Percentiles rank a stretch among this genome's conserved stretches.
Evolutionary conservation across 768 basidiomycete genomes (phyloP).

Genomic region (Phaeolepiota aurea): DNA sequence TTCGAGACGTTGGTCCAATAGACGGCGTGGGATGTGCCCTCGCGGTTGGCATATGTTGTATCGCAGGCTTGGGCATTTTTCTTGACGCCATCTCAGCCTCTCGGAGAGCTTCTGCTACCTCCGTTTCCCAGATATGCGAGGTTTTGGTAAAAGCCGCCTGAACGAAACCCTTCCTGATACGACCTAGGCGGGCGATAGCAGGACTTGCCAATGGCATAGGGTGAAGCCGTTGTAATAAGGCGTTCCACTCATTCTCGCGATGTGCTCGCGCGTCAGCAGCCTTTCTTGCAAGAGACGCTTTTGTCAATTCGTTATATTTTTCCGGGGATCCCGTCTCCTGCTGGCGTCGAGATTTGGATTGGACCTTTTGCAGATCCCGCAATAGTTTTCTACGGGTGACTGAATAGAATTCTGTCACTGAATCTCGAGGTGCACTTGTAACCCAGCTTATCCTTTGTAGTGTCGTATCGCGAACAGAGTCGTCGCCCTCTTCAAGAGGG

Average conservation of each 20-base stretch:
- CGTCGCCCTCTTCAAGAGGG: slow-evolving; percentile 40
- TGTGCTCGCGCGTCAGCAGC: slow-evolving; percentile 51
- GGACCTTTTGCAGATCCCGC: slow-evolving; percentile 34
- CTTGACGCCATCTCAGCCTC: slow-evolving; percentile 45
- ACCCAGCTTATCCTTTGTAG: slow-evolving; percentile 43
- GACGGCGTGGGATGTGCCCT: slow-evolving; percentile 4
- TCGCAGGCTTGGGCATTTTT: slow-evolving; percentile 28
- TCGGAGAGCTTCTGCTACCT: slow-evolving; percentile 45
- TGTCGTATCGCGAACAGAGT: slow-evolving; percentile 17
- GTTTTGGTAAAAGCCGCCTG: slow-evolving; percentile 46
- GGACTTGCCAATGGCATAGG: slow-evolving; percentile 41
- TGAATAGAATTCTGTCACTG: slow-evolving; percentile 36
- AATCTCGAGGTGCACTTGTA: slow-evolving; percentile 45
- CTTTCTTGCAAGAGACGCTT: slow-evolving; percentile 50
- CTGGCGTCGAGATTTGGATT: slow-evolving; percentile 22
- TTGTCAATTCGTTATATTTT: slow-evolving; percentile 33
- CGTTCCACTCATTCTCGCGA: slow-evolving; percentile 61
- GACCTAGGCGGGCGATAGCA: slow-evolving; percentile 40
- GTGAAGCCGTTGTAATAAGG: slow-evolving; percentile 45
- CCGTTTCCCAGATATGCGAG: slow-evolving; percentile 51
- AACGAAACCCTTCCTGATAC: slow-evolving; percentile 49
- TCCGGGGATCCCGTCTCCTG: slow-evolving; percentile 17
- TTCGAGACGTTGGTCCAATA: slow-evolving; percentile 22
- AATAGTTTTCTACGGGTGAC: slow-evolving; percentile 27
- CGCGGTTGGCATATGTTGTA: slow-evolving; percentile 9